A percentile compares a stretch with the other conserved stretches of the same genome.
phyloP scores from a whole-genome alignment of 1,139 yeast genomes.

The Lizanozyma gosingica region DNA sequence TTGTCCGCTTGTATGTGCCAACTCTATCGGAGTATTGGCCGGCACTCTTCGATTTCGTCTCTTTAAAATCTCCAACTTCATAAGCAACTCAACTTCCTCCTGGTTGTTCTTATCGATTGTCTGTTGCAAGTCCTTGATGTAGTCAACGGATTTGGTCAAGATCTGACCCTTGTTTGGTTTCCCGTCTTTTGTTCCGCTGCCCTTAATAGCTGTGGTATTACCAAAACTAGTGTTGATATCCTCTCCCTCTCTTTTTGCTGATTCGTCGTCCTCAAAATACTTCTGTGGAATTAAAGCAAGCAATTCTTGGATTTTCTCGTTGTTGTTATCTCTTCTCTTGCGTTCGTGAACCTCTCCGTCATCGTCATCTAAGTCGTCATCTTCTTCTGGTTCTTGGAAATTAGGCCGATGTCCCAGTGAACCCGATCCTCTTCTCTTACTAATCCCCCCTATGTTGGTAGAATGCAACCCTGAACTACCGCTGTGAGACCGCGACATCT shows the following conservation, averaged over 20 bases:
- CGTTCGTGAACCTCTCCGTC: constrained; percentile 19
- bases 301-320: constrained; percentile 80
- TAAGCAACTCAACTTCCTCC: constrained; percentile 65
- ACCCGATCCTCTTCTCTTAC: not conserved
- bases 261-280: constrained; percentile 25
- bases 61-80: constrained; percentile 40
- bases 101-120: constrained; percentile 71
- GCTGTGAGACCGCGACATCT: not conserved
- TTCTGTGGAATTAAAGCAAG: constrained; percentile 59
- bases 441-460: not conserved
- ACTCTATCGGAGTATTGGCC: constrained; percentile 28
- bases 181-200: constrained; percentile 73
- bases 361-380: constrained; percentile 4
- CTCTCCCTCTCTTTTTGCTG: constrained; percentile 13
- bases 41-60: constrained; percentile 21
- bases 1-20: constrained; percentile 75
- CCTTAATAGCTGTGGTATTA: constrained; percentile 23
- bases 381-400: constrained; percentile 6
- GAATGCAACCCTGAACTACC: not conserved
- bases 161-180: constrained; percentile 93
- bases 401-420: not conserved
- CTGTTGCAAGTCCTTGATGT: constrained; percentile 64
- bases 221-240: not conserved
- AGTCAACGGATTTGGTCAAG: constrained; percentile 75
- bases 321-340: constrained; percentile 79